Evolutionary conservation across 1,284 basidiomycete genomes (phyloP).

Genomic region (Ceratobasidium sp.): DNA sequence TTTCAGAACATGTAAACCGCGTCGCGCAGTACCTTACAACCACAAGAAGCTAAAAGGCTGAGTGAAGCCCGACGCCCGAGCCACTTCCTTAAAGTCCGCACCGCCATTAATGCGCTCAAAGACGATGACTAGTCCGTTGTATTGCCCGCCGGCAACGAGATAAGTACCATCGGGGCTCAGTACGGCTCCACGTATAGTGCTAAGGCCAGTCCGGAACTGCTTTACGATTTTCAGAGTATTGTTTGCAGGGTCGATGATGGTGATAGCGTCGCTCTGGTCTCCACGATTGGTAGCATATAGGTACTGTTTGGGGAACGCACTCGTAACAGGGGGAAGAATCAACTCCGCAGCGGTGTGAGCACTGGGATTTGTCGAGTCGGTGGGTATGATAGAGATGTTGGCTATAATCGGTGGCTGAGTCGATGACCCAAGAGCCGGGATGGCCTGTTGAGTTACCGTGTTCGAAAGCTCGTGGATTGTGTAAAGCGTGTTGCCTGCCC

Average conservation of each 20-base stretch:
- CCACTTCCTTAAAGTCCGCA: conserved; percentile 66
- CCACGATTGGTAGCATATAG: conserved; percentile 77
- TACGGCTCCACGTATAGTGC: conserved; percentile 74
- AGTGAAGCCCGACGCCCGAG: conserved; percentile 61
- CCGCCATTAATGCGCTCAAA: conserved; percentile 69
- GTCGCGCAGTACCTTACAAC: too few relatives aligned
- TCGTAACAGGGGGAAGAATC: conserved; percentile 62
- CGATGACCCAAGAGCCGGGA: conserved; percentile 61
- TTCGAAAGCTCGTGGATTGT: conserved; percentile 76
- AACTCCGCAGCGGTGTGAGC: conserved; percentile 57
- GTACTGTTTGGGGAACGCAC: conserved; percentile 66
- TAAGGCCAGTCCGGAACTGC: conserved; percentile 73
- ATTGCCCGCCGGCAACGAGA: conserved; percentile 69
- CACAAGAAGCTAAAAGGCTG: conserved; percentile 43
- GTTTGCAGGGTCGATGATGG: conserved; percentile 46
- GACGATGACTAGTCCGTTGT: conserved; percentile 71
- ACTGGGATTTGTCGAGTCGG: conserved; percentile 54
- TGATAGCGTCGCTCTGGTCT: conserved; percentile 47
- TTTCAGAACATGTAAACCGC: too few relatives aligned
- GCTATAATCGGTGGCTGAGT: conserved; percentile 57
- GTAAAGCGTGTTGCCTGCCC: conserved; percentile 70
- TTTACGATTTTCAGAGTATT: conserved; percentile 60
- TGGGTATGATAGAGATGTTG: conserved; percentile 69
- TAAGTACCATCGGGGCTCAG: conserved; percentile 70
- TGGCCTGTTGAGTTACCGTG: conserved; percentile 72